Base-by-base conservation (phyloP, 192 early-diverging fungal genomes). In the Coemansia furcata region DNA sequence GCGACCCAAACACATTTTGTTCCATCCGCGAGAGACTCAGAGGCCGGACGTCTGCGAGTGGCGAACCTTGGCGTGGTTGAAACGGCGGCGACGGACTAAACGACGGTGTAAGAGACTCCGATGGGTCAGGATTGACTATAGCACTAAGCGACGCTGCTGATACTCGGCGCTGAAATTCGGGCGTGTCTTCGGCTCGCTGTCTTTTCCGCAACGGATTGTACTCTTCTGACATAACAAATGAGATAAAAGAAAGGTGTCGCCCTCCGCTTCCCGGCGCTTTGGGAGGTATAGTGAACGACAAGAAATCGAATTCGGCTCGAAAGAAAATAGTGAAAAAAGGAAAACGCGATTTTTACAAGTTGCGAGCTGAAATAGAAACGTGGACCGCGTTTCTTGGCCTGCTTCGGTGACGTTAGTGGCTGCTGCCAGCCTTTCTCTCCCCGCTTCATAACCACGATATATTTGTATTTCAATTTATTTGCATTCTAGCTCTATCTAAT, bases 1-100 rank as follows among this genome's bases (percentile, higher is more conserved):
- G 77, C 2, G 71, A 46, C 40, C 84, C 86, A 71, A 93, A 91
- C 40, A 93, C 83, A 10, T 86, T 86, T 35, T 76, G 78, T 43
- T 92, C 90, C 52, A 83, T 60, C 12, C 73, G 73, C 73, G 62
- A 23, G 11, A 70, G 76, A 61, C 72, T 69, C n/a, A 42, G 69
- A 17, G 74, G 67, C 11, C 67, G 62, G 42, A 64, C 9, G 3
- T 63, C 63, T 39, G 54, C 55, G n/a, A 37, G 21, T n/a, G 49
- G 10, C 10, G 35, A 30, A 19, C 21, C 39, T 29, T 26, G 33
- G 63, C 11, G 32, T 57, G 58, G 58, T 21, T 65, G 66, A 29
- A 69, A 69, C 35, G 67, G 70, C 12, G 77, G 76, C 58, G 76
- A 78, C 36, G 76, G 62, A 2, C 67, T 40, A 15, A 74, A 38